Evolutionary conservation across 176 grass and related monocot genomes (phyloP).

Genomic region (Eragrostis curvula): DNA sequence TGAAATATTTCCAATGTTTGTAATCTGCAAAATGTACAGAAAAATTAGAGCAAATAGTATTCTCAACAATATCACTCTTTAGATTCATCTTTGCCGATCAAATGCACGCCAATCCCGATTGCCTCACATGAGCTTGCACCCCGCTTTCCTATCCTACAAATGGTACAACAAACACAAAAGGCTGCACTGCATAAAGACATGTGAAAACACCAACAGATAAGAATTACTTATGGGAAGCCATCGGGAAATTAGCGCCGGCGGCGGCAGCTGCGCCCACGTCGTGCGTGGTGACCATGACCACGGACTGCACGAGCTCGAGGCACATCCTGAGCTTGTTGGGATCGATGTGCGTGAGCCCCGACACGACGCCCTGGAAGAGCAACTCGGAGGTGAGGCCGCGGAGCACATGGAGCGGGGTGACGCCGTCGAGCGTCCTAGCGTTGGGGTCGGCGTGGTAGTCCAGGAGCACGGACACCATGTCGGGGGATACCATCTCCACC

Average conservation of each 20-base stretch:
- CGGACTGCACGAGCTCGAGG: constrained; percentile 95
- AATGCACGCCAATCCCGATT: not conserved
- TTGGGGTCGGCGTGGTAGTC: constrained; percentile 97
- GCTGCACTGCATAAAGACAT: constrained; percentile 39
- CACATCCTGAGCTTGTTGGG: constrained; percentile 97
- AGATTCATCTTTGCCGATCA: not conserved
- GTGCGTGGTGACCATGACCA: constrained; percentile 79
- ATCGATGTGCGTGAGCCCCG: constrained; percentile 88
- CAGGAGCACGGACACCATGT: constrained; percentile 97
- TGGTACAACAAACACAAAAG: constrained; percentile 20
- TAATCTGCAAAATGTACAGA: too few relatives aligned
- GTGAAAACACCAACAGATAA: constrained; percentile 24
- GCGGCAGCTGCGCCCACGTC: constrained; percentile 68
- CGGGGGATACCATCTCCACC: constrained; percentile 90
- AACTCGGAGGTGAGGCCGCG: constrained; percentile 95
- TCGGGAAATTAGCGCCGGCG: constrained; percentile 22
- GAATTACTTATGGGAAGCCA: constrained; percentile 60
- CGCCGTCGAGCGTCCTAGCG: constrained; percentile 75
- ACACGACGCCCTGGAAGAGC: constrained; percentile 94
- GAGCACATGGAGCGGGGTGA: constrained; percentile 88
- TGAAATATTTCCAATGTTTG: too few relatives aligned
- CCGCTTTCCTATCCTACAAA: constrained; percentile 35
- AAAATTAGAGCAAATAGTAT: too few relatives aligned
- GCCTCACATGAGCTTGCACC: constrained; percentile 31
- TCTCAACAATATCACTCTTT: not conserved